phyloP scores from a whole-genome alignment of 768 basidiomycete genomes.

The Kwoniella sp. region DNA sequence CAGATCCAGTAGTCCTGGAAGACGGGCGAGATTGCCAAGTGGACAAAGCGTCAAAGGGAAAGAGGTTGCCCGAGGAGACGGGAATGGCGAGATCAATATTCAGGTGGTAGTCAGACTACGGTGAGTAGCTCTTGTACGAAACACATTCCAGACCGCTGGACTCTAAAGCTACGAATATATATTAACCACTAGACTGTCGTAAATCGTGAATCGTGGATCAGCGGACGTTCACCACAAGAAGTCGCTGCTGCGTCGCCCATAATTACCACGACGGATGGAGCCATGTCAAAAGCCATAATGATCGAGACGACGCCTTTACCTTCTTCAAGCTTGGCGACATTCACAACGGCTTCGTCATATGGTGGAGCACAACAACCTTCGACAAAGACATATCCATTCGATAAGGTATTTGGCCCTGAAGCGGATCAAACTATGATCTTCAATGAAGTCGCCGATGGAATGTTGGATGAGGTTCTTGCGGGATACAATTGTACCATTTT shows the following conservation, averaged over 20 bases:
- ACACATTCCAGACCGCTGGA: no score
- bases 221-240: slow-evolving; percentile 75
- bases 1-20: slow-evolving; percentile 27
- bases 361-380: slow-evolving; percentile 43
- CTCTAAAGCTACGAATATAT: no score
- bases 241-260: slow-evolving; percentile 82
- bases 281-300: slow-evolving; percentile 73
- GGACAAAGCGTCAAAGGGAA: slow-evolving; percentile 12
- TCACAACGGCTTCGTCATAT: slow-evolving; percentile 50
- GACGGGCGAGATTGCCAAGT: slow-evolving; percentile 17
- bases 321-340: slow-evolving; percentile 37
- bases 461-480: slow-evolving; percentile 87
- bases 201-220: no score
- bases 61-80: slow-evolving; percentile 8
- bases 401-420: slow-evolving; percentile 93
- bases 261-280: slow-evolving; percentile 76
- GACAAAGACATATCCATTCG: slow-evolving; percentile 79
- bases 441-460: slow-evolving; percentile 86
- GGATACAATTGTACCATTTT: slow-evolving; percentile 98
- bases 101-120: slow-evolving; percentile 90
- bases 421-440: slow-evolving; percentile 94
- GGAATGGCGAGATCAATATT: slow-evolving; percentile 75
- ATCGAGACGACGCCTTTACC: slow-evolving; percentile 66
- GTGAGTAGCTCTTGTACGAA: slow-evolving; percentile 54
- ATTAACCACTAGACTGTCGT: no score